Evolutionary conservation across 1,284 basidiomycete species (phyloP).

Genomic region (Marasmius oreades): DNA sequence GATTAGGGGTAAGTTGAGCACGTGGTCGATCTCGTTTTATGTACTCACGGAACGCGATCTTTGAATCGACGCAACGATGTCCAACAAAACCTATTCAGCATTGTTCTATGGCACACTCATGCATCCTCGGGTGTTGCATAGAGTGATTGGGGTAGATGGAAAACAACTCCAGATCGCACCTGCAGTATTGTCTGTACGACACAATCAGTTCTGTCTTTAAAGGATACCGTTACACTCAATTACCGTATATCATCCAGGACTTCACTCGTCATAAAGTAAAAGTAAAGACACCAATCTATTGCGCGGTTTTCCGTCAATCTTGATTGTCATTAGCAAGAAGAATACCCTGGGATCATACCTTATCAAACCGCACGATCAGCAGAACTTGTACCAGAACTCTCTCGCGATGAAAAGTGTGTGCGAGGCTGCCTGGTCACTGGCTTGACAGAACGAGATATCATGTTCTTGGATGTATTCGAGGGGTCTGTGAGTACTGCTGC

Average conservation of each 20-base stretch:
- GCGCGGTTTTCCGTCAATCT: neutral
- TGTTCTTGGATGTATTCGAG: slow-evolving; percentile 72
- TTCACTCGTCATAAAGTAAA: slow-evolving; percentile 72
- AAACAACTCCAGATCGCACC: slow-evolving; percentile 43
- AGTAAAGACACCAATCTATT: slow-evolving; percentile 25
- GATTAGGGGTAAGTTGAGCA: too few species aligned
- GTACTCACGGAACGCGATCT: too few species aligned
- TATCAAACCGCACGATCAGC: slow-evolving; percentile 37
- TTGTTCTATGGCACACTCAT: slow-evolving; percentile 87
- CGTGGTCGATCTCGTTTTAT: too few species aligned
- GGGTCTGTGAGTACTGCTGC: slow-evolving; percentile 54
- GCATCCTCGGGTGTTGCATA: slow-evolving; percentile 50
- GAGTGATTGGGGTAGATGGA: slow-evolving; percentile 50
- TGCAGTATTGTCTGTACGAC: slow-evolving; percentile 38
- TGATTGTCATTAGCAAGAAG: slow-evolving; percentile 42
- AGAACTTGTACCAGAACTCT: slow-evolving; percentile 43
- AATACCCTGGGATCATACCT: slow-evolving; percentile 80
- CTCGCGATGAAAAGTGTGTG: slow-evolving; percentile 50
- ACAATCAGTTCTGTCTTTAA: neutral
- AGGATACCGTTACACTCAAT: neutral
- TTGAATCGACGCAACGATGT: neutral
- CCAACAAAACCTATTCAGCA: slow-evolving; percentile 36
- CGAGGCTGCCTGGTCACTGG: slow-evolving; percentile 71
- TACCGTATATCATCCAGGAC: slow-evolving; percentile 38
- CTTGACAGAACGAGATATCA: slow-evolving; percentile 55